phyloP scores from a whole-genome alignment of 2,329 filamentous ascomycete species.

The Volutella citrinella region DNA sequence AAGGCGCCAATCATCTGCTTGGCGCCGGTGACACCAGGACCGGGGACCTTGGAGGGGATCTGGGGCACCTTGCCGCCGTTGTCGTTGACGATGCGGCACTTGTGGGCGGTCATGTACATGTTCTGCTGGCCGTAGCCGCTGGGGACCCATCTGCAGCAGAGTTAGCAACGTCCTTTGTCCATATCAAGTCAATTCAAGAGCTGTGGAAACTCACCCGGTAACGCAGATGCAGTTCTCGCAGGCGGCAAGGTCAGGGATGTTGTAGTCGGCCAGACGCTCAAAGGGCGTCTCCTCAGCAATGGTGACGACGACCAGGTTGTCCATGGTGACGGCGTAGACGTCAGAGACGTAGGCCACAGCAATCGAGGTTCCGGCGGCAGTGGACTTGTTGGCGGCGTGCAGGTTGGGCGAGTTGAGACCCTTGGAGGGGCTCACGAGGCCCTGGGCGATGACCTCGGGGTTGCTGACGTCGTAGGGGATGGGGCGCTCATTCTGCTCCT shows the following conservation, averaged over 20 bases:
- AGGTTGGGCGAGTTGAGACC: slow-evolving; percentile 7
- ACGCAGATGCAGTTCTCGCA: slow-evolving; percentile 7
- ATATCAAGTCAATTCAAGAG: no score
- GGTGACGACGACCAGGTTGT: slow-evolving; percentile 6
- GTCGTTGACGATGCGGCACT: slow-evolving; percentile 7
- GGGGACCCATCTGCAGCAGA: slow-evolving; percentile 2
- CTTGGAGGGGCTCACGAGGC: slow-evolving; percentile 1
- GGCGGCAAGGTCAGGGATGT: slow-evolving; percentile 5
- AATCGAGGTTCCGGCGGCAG: slow-evolving; percentile 6
- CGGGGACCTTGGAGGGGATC: slow-evolving; percentile 3
- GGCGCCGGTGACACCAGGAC: slow-evolving; percentile 1
- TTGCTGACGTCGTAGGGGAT: slow-evolving; percentile 7
- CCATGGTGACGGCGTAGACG: slow-evolving; percentile 8
- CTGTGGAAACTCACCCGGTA: slow-evolving; percentile 1
- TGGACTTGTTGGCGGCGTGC: slow-evolving; percentile 7
- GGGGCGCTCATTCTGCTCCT: slow-evolving; percentile 6
- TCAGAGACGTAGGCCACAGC: slow-evolving; percentile 4
- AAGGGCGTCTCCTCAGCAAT: slow-evolving; percentile 7
- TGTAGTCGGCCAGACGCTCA: slow-evolving; percentile 5
- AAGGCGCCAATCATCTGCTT: slow-evolving; percentile 9
- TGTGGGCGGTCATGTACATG: slow-evolving; percentile 10
- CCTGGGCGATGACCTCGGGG: slow-evolving; percentile 6
- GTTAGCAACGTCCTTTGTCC: not conserved
- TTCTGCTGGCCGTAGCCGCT: slow-evolving; percentile 5
- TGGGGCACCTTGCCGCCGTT: slow-evolving; percentile 5